Base-by-base conservation (phyloP, 2,329 filamentous ascomycete species). In the Alternaria triticimaculans region DNA sequence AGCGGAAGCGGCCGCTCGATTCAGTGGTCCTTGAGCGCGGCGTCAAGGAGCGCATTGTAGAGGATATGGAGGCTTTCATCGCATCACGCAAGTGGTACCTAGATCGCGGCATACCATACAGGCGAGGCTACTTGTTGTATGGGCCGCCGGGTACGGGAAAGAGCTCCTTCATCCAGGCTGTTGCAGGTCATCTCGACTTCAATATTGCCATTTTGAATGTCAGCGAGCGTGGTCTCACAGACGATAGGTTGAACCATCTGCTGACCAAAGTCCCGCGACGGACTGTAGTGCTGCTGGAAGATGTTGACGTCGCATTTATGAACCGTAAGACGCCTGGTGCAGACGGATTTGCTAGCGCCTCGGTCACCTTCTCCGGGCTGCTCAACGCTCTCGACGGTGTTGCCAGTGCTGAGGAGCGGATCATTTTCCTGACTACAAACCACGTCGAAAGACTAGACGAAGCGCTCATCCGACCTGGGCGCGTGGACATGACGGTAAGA, bases 371-470 rank as follows among this genome's bases (percentile, higher is more conserved):
- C 74, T 98, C 95, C 0, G 95, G 95, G 0, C 83, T 98, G 20
- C 83, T 98, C 41, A 86, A 86, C 61, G 84, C 84, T 4, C 76
- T 86, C 14, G 96, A 99, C 67, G 96, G 96, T 2, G 89, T 98
- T n/a, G 94, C 94, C 7, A 96, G 94, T 55, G 93, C 94, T 12
- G 96, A 98, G 78, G 95, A 98, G 82, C 88, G 96, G 57, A 92
- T 99, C 66, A 89, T 96, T 1, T 97, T 99, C 80, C 85, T 97
- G 66, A 99, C 96, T 2, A 97, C 95, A 20, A 99, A 99, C 75
- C 93, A 97, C 75, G 89, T 97, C 41, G 94, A 97, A 69, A 87
- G 93, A 44, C 86, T 98, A 2, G 94, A 97, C 74, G 91, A 93
- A 64, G 96, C 96, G 5, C 82, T 99, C 45, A 93, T 98, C 51